These are phyloP conservation scores for Aspergillus melleus DNA, from an alignment of 2,329 filamentous ascomycete genomes.

Conservation along the genomic window DNA sequence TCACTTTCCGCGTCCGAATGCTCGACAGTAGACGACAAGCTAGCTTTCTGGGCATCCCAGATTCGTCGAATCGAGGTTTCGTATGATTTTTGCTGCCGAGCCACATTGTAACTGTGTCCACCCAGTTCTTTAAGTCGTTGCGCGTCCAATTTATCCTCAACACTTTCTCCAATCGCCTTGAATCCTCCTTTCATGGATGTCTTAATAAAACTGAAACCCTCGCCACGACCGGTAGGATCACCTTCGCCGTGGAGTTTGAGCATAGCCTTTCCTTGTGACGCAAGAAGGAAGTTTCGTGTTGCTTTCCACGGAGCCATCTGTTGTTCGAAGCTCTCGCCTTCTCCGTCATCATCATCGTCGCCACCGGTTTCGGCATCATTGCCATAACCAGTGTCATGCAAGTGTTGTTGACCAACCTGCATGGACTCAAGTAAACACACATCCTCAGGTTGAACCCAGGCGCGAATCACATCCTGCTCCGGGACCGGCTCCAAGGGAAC, in stretches of 20 bases:
- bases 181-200: slow-evolving; percentile 99
- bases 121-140: slow-evolving; percentile 69
- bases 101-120: slow-evolving; percentile 96
- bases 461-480: slow-evolving; percentile 76
- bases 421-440: slow-evolving; percentile 93
- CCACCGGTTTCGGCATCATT: slow-evolving; percentile 65
- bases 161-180: slow-evolving; percentile 83
- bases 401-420: slow-evolving; percentile 89
- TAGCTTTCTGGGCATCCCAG: slow-evolving; percentile 84
- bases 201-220: slow-evolving; percentile 95
- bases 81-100: slow-evolving; percentile 88
- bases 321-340: slow-evolving; percentile 75
- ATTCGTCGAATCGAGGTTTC: slow-evolving; percentile 88
- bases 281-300: slow-evolving; percentile 93
- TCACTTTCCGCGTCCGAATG: slow-evolving; percentile 74
- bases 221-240: slow-evolving; percentile 87
- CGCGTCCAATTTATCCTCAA: slow-evolving; percentile 81
- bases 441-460: slow-evolving; percentile 93
- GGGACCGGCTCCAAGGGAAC: slow-evolving; percentile 74
- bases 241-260: slow-evolving; percentile 90
- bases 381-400: slow-evolving; percentile 87
- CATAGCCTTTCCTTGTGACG: slow-evolving; percentile 94
- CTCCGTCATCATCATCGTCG: slow-evolving; percentile 64
- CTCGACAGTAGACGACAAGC: slow-evolving; percentile 70
- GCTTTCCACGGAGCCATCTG: slow-evolving; percentile 95